Percentiles rank a stretch among this genome's conserved stretches.
phyloP scores from a whole-genome alignment of 2,329 filamentous ascomycete genomes.

The Thermomyces lanuginosus region DNA sequence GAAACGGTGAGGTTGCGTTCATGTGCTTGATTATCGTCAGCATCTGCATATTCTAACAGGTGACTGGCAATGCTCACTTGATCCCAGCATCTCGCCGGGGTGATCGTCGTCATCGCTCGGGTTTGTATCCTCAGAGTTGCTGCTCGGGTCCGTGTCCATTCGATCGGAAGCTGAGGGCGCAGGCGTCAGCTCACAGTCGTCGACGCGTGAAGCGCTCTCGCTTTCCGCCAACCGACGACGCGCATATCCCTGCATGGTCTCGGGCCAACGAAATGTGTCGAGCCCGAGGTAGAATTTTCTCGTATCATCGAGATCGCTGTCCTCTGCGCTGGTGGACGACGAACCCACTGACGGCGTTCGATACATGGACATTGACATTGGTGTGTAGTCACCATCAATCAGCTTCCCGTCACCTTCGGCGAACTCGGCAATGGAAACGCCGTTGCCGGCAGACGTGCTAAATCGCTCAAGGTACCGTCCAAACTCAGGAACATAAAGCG shows the following conservation, averaged over 20 bases:
- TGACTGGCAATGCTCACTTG: conserved; percentile 3
- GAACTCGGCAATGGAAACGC: too few relatives aligned
- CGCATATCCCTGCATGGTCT: conserved; percentile 10
- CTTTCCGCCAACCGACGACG: conserved; percentile 10
- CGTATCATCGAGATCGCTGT: conserved; percentile 18
- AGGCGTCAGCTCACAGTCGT: conserved; percentile 9
- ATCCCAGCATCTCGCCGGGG: conserved; percentile 3
- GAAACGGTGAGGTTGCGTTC: conserved; percentile 27
- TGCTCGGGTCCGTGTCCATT: neutral
- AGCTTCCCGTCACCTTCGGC: too few relatives aligned
- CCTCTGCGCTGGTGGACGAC: too few relatives aligned
- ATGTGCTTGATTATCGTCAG: conserved; percentile 12
- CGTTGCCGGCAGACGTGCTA: too few relatives aligned
- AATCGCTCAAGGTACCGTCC: too few relatives aligned
- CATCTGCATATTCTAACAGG: conserved; percentile 5
- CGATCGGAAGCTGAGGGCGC: conserved; percentile 2
- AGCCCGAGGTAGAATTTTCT: conserved; percentile 17
- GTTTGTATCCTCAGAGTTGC: too few relatives aligned
- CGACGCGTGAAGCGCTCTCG: conserved; percentile 16
- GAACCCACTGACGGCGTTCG: too few relatives aligned
- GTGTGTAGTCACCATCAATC: too few relatives aligned
- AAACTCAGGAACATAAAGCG: too few relatives aligned
- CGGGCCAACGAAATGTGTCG: conserved; percentile 4
- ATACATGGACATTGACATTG: too few relatives aligned
- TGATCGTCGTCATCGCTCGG: conserved; percentile 1